Evolutionary conservation across 179 eudicot species (phyloP).

Genomic region (Beta macrorhiza): DNA sequence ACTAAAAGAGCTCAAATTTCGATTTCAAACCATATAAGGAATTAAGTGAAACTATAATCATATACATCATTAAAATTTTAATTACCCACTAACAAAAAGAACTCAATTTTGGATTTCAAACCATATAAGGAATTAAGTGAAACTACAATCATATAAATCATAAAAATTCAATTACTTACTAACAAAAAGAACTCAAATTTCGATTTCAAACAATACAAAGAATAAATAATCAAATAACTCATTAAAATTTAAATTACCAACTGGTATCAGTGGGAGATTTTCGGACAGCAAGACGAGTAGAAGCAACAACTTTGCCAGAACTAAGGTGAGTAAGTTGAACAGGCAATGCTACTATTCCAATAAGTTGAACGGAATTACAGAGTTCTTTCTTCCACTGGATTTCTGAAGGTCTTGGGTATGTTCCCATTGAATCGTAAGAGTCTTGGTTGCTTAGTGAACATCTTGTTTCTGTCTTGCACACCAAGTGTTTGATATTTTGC

Average conservation of each 20-base stretch:
- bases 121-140: background rate
- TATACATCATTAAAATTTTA: background rate
- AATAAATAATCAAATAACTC: background rate
- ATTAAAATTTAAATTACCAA: conserved; percentile 40
- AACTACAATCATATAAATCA: background rate
- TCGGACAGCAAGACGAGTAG: conserved; percentile 65
- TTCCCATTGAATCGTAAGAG: conserved; percentile 7
- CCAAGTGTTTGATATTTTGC: conserved; percentile 39
- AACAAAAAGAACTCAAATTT: background rate
- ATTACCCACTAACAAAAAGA: background rate
- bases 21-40: background rate
- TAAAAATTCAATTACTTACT: background rate
- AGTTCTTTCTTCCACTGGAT: conserved; percentile 83
- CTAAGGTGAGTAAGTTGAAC: conserved; percentile 58
- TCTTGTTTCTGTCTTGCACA: conserved; percentile 29
- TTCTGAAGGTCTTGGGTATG: conserved; percentile 57
- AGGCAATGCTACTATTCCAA: conserved; percentile 56
- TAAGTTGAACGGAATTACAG: conserved; percentile 68
- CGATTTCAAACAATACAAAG: background rate
- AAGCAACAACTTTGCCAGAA: conserved; percentile 68
- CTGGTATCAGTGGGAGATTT: conserved; percentile 55
- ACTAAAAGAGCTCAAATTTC: background rate
- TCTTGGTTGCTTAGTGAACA: conserved; percentile 37
- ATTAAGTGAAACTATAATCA: background rate
- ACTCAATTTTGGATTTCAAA: background rate